Evolutionary conservation across 176 grass and related monocot genomes (phyloP).

Genomic region (Avena sativa): DNA sequence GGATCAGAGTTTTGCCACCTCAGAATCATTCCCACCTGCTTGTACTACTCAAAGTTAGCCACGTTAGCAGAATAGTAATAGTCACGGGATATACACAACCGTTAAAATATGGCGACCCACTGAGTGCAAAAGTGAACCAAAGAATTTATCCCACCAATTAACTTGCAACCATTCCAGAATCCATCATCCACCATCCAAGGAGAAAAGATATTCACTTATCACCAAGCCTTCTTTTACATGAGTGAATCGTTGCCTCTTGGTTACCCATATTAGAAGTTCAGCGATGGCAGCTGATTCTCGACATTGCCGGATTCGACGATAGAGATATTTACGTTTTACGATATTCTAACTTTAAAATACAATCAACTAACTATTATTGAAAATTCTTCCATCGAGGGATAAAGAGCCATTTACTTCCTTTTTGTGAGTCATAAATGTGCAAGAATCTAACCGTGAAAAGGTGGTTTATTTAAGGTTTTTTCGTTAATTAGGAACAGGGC

Average conservation of each 20-base stretch:
- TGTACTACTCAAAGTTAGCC: slow-evolving; percentile 1
- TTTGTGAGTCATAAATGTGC: neutral
- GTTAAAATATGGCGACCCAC: slow-evolving; percentile 45
- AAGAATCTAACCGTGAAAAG: neutral
- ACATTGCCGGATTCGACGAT: neutral
- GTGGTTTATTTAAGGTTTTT: neutral
- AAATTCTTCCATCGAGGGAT: neutral
- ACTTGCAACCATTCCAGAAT: slow-evolving; percentile 31
- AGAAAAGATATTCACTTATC: slow-evolving; percentile 46
- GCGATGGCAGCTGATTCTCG: neutral
- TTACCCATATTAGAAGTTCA: neutral
- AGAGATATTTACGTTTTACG: neutral
- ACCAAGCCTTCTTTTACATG: slow-evolving; percentile 30
- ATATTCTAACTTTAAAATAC: neutral
- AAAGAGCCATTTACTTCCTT: neutral
- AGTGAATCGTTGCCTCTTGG: neutral
- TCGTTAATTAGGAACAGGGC: neutral
- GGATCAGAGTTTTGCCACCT: slow-evolving; percentile 1
- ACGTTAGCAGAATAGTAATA: neutral
- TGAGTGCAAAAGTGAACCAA: slow-evolving; percentile 22
- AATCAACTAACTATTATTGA: neutral
- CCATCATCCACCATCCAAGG: slow-evolving; percentile 38
- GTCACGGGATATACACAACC: slow-evolving; percentile 36
- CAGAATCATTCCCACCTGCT: neutral
- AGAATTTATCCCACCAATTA: slow-evolving; percentile 38